These are phyloP conservation scores for Aspergillus nanangensis DNA, from an alignment of 495 filamentous ascomycete genomes.

Conservation along the genomic window DNA sequence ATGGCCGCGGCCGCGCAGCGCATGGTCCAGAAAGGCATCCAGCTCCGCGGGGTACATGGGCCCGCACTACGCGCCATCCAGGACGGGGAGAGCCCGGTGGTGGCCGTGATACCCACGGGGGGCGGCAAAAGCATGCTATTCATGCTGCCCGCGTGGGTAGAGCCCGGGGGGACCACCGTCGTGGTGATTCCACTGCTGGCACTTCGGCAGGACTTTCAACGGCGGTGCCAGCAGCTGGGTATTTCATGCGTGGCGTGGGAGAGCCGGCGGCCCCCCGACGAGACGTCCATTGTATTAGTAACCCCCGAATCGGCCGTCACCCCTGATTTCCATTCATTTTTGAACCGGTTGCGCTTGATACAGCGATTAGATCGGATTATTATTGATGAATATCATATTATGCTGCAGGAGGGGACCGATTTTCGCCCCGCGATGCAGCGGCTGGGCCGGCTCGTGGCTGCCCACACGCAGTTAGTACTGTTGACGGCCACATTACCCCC, in stretches of 20 bases:
- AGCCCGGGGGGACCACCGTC: background rate
- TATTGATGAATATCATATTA: slow-evolving; percentile 14
- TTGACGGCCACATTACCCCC: background rate
- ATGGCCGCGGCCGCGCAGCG: background rate
- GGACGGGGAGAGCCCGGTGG: background rate
- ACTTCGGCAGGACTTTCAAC: slow-evolving; percentile 10
- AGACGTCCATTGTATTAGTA: slow-evolving; percentile 15
- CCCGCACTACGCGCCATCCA: background rate
- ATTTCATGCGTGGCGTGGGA: slow-evolving; percentile 5
- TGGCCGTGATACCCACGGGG: slow-evolving; percentile 13
- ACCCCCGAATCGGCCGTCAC: slow-evolving; percentile 11
- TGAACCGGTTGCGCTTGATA: slow-evolving; percentile 10
- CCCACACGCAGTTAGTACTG: background rate
- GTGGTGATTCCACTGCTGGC: slow-evolving; percentile 10
- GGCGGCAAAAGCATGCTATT: slow-evolving; percentile 20
- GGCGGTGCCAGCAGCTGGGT: slow-evolving; percentile 1
- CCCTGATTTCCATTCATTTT: slow-evolving; percentile 9
- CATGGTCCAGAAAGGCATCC: background rate
- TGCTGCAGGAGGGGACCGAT: background rate
- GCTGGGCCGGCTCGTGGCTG: background rate
- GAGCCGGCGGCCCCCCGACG: slow-evolving; percentile 10
- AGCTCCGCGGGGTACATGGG: background rate
- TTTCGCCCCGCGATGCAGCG: background rate
- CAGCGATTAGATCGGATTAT: slow-evolving; percentile 12
- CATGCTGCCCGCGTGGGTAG: slow-evolving; percentile 14